Evolutionary conservation across 192 early-diverging fungal genomes (phyloP).

Genomic region (Podila epicladia): DNA sequence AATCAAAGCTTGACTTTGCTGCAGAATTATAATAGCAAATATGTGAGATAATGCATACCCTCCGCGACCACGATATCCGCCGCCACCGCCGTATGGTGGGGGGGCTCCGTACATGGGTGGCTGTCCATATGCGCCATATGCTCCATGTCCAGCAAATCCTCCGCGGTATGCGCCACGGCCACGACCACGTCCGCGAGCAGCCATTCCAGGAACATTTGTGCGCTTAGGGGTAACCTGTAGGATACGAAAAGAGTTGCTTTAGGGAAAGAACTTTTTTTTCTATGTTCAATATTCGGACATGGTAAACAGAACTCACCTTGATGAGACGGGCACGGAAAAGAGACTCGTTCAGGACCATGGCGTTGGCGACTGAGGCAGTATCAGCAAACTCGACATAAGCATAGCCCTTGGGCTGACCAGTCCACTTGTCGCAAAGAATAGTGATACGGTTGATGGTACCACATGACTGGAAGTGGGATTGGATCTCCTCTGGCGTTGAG

Average conservation of each 20-base stretch:
- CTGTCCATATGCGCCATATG: conserved; percentile 54
- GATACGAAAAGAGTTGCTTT: neutral
- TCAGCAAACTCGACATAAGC: conserved; percentile 98
- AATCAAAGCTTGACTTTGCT: no score
- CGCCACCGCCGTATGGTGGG: conserved; percentile 29
- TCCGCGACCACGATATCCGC: conserved; percentile 60
- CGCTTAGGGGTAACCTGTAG: conserved; percentile 87
- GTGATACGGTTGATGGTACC: conserved; percentile 97
- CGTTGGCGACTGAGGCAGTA: conserved; percentile 77
- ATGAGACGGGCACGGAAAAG: conserved; percentile 88
- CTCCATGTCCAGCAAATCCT: conserved; percentile 61
- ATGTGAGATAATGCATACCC: conserved; percentile 13
- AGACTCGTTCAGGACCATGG: conserved; percentile 89
- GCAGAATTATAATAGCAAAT: neutral
- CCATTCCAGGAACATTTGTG: conserved; percentile 93
- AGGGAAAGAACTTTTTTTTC: conserved; percentile 5
- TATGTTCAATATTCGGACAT: neutral
- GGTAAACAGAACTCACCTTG: conserved; percentile 61
- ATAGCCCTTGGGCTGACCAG: conserved; percentile 90
- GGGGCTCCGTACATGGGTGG: conserved; percentile 40
- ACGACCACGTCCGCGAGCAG: conserved; percentile 78
- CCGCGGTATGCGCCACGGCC: conserved; percentile 78
- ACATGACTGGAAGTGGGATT: conserved; percentile 94
- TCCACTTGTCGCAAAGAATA: conserved; percentile 94
- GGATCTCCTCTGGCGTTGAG: conserved; percentile 93